Base-by-base conservation (phyloP, 1,284 basidiomycete genomes). In the Cryptococcus sp. region DNA sequence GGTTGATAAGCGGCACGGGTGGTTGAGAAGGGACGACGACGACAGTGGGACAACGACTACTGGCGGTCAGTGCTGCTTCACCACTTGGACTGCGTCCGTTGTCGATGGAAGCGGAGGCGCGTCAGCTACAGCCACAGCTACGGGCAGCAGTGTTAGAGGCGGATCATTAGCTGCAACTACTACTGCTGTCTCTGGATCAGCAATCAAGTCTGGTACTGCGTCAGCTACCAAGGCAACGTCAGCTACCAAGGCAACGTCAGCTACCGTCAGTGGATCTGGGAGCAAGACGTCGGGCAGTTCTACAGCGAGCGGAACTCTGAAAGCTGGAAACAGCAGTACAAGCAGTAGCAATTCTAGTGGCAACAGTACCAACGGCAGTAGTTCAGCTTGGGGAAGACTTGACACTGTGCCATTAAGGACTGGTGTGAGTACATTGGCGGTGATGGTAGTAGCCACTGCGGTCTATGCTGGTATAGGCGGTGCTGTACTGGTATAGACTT, bases 41-140 rank as follows among this genome's bases (percentile, higher is more conserved):
- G 40, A 56, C 29, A 54, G 49, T 17, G 54, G 46, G 43, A 69
- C 65, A 5, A 61, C 54, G 13, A 69, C 64, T 20, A 67, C 54
- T 44, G 47, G 61, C 43, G 69, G 65, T 26, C 64, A 71, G 56
- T 73, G 71, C 47, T 73, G 71, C 54, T 68, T 57, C 38, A 73
- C 71, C 1, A 73, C 69, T 22, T 73, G 64, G 63, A 70, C 68
- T 29, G 65, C 68, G 3, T 56, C 61, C 8, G 52, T 69, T 13
- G 49, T 68, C 16, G 63, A 66, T 34, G 26, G 26, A 4, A 29
- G 26, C 26, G 26, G 26, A 20, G 62, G 62, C 15, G 51, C 54
- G 16, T 1, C 39, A 39, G n/a, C 55, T 17, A 51, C 34, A 1
- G 17, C 54, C 16, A 46, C 45, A 8, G 50, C 34, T 5, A 29